Base-by-base conservation (phyloP, 805 yeast species). In the Hanseniaspora lindneri region DNA sequence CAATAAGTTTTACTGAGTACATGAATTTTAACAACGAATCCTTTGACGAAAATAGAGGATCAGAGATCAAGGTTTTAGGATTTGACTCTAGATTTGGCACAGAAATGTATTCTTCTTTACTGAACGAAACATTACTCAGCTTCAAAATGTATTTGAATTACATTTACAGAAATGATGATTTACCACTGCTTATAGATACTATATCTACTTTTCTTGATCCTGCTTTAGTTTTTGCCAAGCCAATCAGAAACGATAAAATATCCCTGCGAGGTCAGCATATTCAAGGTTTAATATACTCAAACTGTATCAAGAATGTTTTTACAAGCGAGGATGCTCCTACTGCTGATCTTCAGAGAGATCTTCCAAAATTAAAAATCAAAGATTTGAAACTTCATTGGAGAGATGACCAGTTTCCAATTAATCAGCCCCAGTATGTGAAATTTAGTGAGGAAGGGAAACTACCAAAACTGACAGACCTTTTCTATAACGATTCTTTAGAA, bases 341-440 rank as follows among this genome's bases (percentile, higher is more conserved):
- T 4, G 8, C 67, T 68, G 54, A 66, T 67, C 25, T 35, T 16
- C 16, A 41, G 16, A 36, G 44, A 32, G 11, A 41, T 4, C 49
- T 51, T 2, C 51, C 54, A 17, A 65, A 64, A 47, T 52, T 69
- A 28, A 64, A 65, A 41, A 55, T 69, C 7, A 59, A 61, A 9
- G 66, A 63, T 39, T 53, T 69, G 32, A 69, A 68, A 51, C 51
- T 68, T 17, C 72, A 69, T 54, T 67, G 69, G 65, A 56, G 72
- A 44, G 55, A 63, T n/a, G 72, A 69, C 52, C 61, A 61, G 44
- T 68, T 62, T 51, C 63, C 64, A 16, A 51, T 54, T 56, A 66
- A 37, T 19, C 33, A 43, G 10, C 47, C 44, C 2, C 39, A 43
- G 16, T 66, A 65, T 42, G 47, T 47, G 6, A 40, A 52, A 24